Percentiles rank a stretch among this genome's conserved stretches.
Conservation (phyloP, 345 rosid species). For the Carallia brachiata region DNA sequence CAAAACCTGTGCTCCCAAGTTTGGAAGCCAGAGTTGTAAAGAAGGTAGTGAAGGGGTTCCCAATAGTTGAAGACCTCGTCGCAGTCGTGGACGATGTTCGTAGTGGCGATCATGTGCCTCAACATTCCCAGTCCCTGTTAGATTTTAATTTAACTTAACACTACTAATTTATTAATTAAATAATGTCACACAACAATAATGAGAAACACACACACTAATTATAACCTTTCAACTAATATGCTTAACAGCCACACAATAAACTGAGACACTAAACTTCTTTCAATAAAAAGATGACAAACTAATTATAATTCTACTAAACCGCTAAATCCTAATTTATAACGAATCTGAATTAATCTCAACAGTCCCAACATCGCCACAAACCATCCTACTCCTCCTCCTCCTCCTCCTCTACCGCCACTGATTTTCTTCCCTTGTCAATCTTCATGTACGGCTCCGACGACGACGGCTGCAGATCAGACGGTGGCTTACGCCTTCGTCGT, state of each 20-base stretch:
- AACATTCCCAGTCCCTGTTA: conserved; percentile 46
- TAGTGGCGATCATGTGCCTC: conserved; percentile 92
- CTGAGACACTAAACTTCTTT: no score
- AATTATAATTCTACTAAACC: no score
- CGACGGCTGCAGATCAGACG: conserved; percentile 40
- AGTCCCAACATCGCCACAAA: conserved; percentile 54
- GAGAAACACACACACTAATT: no score
- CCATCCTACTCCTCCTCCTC: conserved; percentile 60
- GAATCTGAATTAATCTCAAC: no score
- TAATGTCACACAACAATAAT: no score
- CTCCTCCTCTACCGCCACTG: conserved; percentile 32
- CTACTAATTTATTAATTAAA: no score
- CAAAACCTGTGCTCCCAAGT: conserved; percentile 90
- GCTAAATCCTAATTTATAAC: no score
- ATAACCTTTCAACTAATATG: no score
- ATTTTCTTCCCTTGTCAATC: conserved; percentile 51
- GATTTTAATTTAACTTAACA: no score
- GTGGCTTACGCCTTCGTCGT: conserved; percentile 64
- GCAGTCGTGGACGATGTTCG: conserved; percentile 95
- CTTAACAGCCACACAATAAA: no score
- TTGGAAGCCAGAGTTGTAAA: conserved; percentile 89
- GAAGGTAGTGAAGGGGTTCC: conserved; percentile 97
- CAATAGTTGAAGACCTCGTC: conserved; percentile 98
- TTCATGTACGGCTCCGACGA: conserved; percentile 48
- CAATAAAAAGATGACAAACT: no score